Evolutionary conservation across 805 yeast genomes (phyloP).

Genomic region (Saturnispora serradocipensis): DNA sequence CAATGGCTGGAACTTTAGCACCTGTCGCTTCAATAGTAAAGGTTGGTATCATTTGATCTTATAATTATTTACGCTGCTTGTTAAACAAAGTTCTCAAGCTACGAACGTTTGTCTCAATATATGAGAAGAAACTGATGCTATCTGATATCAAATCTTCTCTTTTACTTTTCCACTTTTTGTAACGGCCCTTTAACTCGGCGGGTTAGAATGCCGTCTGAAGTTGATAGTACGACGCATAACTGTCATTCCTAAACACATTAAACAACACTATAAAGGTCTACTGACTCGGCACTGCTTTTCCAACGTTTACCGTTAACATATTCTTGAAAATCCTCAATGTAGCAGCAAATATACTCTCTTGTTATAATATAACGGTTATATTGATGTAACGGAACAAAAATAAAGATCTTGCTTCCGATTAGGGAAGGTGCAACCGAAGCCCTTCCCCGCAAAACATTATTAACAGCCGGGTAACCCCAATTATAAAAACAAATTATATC

Average conservation of each 20-base stretch:
- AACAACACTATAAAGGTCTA: no score
- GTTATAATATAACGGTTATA: background rate
- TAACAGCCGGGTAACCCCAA: background rate
- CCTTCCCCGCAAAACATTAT: no score
- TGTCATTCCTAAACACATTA: no score
- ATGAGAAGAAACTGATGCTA: background rate
- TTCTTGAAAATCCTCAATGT: no score
- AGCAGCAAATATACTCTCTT: no score
- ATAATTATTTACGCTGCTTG: no score
- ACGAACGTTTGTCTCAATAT: background rate
- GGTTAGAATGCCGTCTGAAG: background rate
- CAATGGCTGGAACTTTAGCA: conserved; percentile 34
- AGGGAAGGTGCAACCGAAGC: background rate
- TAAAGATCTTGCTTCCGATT: background rate
- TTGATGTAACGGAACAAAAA: background rate
- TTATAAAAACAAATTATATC: no score
- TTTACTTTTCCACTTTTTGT: background rate
- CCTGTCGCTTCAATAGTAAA: conserved; percentile 24
- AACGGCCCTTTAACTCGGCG: background rate
- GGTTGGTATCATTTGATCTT: conserved; percentile 13
- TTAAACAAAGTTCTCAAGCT: background rate
- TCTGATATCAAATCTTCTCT: background rate
- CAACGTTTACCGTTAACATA: no score
- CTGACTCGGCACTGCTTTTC: no score
- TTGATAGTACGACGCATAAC: background rate